Evolutionary conservation across 257 asterid genomes (phyloP), one percentile per base, ranked within the genome.

Genomic region (Anisodus tanguticus): DNA sequence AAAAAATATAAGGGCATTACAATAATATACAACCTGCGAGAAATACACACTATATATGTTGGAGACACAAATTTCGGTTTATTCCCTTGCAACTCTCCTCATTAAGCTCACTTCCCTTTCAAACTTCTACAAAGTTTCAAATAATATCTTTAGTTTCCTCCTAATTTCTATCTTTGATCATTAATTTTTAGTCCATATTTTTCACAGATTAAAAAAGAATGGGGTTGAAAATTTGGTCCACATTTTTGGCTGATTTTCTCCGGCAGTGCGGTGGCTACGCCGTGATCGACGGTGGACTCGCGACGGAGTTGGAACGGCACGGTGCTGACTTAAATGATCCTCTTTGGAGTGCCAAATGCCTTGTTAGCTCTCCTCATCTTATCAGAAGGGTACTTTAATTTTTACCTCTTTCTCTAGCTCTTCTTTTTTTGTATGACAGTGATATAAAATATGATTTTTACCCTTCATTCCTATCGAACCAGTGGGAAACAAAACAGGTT

Each of bases 281-380:
- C 45, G 96, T 95, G 76, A 88, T 95, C 84, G 97, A 95, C 93
- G 98, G 98, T 70, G 98, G 98, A 6, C 93, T 95, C 17, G 98
- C 98, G 76, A 93, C 98, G 86, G 97, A 95, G 90, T 93, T 95
- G 69, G 97, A 95, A 87, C 91, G 94, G 59, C 94, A 91, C 82
- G 98, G 96, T n/a, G 96, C 97, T 51, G 88, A 93, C 90, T 95
- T 95, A 71, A 92, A 95, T 86, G 97, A 95, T 85, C 95, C 98
- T 69, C 96, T 95, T 4, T 95, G 98, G 98, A 95, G 98, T 86
- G 98, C 97, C 80, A 93, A 92, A 87, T 95, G 98, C 82, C 92
- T 95, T 83, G 91, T 91, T 79, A 91, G 88, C n/a, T 92, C 95
- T 54, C 93, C 98, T 79, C 97, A 95, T 83, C 98, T 93, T 81